phyloP scores from a whole-genome alignment of 495 filamentous ascomycete genomes.

The Penicillium roqueforti region DNA sequence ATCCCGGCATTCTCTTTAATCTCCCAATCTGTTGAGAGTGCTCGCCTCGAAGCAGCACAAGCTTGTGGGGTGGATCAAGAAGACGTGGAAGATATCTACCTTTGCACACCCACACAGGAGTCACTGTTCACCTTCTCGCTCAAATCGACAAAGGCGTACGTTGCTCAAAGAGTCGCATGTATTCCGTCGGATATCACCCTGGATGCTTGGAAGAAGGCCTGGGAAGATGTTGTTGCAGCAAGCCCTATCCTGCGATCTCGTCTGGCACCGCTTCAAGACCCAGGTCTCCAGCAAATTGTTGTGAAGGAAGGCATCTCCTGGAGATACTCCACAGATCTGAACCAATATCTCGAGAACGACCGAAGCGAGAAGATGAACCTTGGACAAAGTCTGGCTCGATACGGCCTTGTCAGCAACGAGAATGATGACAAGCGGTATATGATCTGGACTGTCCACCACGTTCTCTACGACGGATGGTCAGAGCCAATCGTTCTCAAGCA shows the following conservation, averaged over 20 bases:
- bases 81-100: conserved; percentile 51
- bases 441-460: conserved; percentile 63
- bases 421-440: conserved; percentile 40
- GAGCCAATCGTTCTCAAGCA: conserved; percentile 53
- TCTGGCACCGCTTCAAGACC: conserved; percentile 50
- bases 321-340: conserved; percentile 38
- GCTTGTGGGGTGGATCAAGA: conserved; percentile 27
- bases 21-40: conserved; percentile 26
- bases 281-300: conserved; percentile 57
- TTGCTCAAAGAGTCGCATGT: conserved; percentile 48
- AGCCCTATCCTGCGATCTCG: conserved; percentile 56
- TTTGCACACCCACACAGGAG: conserved; percentile 63
- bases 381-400: conserved; percentile 51
- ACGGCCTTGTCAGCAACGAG: conserved; percentile 43
- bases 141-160: conserved; percentile 53
- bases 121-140: conserved; percentile 57
- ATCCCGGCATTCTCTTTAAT: conserved; percentile 34
- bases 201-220: conserved; percentile 46
- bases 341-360: conserved; percentile 48
- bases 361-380: conserved; percentile 48
- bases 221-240: conserved; percentile 41
- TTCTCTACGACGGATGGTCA: conserved; percentile 66
- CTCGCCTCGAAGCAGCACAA: conserved; percentile 25
- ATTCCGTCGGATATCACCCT: conserved; percentile 35
- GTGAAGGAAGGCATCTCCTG: conserved; percentile 44